A percentile compares a stretch with the other conserved stretches of the same genome.
phyloP scores from a whole-genome alignment of 1,284 basidiomycete species.

The Pisolithus thermaeus region DNA sequence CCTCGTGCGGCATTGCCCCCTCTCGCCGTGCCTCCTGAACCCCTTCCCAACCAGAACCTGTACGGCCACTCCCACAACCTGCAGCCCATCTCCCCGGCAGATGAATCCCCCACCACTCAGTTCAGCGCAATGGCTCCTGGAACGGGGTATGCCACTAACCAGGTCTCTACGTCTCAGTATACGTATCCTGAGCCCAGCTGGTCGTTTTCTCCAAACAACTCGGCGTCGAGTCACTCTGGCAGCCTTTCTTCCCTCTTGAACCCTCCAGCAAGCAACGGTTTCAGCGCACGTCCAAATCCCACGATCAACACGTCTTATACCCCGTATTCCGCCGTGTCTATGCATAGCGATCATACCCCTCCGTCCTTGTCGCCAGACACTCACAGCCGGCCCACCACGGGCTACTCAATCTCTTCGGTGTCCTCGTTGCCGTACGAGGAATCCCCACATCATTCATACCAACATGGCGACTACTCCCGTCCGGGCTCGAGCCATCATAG shows the following conservation, averaged over 20 bases:
- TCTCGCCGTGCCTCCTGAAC: constrained; percentile 72
- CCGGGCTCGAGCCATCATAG: constrained; percentile 68
- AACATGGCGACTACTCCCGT: constrained; percentile 56
- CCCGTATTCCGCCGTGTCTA: constrained; percentile 59
- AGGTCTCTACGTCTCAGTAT: constrained; percentile 55
- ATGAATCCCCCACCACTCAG: constrained; percentile 57
- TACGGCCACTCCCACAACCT: constrained; percentile 37
- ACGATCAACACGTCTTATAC: constrained; percentile 67
- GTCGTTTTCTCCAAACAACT: constrained; percentile 53
- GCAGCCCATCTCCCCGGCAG: constrained; percentile 49
- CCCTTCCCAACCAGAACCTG: constrained; percentile 53
- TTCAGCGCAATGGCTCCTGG: constrained; percentile 48
- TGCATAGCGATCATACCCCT: constrained; percentile 59
- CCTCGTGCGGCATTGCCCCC: constrained; percentile 65
- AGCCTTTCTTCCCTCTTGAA: constrained; percentile 76
- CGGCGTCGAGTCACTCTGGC: constrained; percentile 57
- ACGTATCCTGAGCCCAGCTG: constrained; percentile 54
- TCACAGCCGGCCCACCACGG: constrained; percentile 68
- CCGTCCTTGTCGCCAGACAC: constrained; percentile 70
- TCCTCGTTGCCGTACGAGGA: constrained; percentile 70
- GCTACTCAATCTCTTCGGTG: constrained; percentile 76
- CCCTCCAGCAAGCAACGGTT: constrained; percentile 51
- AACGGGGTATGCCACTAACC: constrained; percentile 25
- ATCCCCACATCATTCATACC: constrained; percentile 41
- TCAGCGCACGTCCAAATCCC: constrained; percentile 49